Conservation (phyloP, 768 basidiomycete species). For the Tephrocybe sp. region DNA sequence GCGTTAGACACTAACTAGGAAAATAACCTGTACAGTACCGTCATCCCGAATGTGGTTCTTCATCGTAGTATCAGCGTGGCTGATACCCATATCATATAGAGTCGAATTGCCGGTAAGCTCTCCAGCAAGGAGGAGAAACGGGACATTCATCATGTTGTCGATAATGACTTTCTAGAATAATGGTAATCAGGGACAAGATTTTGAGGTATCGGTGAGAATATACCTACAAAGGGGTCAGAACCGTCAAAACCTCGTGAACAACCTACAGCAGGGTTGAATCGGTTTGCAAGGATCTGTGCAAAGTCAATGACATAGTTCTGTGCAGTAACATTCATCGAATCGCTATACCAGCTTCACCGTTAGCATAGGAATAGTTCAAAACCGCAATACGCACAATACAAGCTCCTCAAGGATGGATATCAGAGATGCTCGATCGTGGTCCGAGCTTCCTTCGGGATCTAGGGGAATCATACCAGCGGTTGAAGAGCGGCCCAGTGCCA, state of each 20-base stretch:
- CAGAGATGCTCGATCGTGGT: conserved; percentile 71
- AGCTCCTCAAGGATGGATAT: conserved; percentile 67
- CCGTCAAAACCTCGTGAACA: conserved; percentile 72
- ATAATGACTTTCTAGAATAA: conserved; percentile 55
- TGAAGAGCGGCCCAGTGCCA: conserved; percentile 48
- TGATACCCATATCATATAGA: conserved; percentile 55
- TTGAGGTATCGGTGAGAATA: not conserved
- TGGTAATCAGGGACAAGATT: not conserved
- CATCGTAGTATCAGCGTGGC: conserved; percentile 67
- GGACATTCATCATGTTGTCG: conserved; percentile 81
- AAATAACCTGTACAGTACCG: conserved; percentile 30
- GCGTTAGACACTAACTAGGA: no score
- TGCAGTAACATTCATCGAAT: conserved; percentile 56
- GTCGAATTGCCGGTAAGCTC: conserved; percentile 59
- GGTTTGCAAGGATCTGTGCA: conserved; percentile 50
- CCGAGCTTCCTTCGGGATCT: conserved; percentile 43
- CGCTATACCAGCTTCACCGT: conserved; percentile 30
- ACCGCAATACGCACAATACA: conserved; percentile 41
- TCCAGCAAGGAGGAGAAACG: conserved; percentile 58
- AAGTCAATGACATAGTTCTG: conserved; percentile 54
- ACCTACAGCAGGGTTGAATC: conserved; percentile 59
- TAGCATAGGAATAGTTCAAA: not conserved
- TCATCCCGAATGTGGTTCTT: conserved; percentile 63
- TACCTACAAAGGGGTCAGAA: conserved; percentile 47
- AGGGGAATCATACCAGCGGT: conserved; percentile 51